These are phyloP conservation scores for Fragilariopsis cylindrus DNA, from an alignment of 108 stramenopile genomes.

Conservation along the genomic window DNA sequence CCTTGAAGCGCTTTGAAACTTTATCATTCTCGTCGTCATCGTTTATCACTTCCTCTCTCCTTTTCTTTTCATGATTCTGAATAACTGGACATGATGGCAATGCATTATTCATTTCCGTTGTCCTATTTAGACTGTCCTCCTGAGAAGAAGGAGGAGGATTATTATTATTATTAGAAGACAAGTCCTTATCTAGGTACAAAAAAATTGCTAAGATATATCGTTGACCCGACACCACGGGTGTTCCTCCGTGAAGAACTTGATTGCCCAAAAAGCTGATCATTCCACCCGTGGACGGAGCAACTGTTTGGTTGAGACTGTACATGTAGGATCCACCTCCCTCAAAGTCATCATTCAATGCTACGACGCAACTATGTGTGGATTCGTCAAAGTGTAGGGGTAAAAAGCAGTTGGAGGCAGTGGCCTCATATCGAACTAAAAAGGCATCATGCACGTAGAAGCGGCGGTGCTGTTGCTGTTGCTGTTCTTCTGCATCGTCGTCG, in stretches of 20 bases:
- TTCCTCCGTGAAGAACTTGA: conserved; percentile 42
- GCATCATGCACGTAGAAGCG: conserved; percentile 84
- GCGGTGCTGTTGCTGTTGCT: background rate
- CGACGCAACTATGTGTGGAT: conserved; percentile 86
- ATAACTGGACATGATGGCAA: background rate
- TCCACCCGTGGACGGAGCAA: conserved; percentile 17
- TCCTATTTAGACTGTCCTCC: background rate
- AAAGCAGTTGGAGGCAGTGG: conserved; percentile 40
- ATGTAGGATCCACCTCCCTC: conserved; percentile 89
- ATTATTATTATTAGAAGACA: background rate
- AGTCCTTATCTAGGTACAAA: conserved; percentile 39
- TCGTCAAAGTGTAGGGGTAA: conserved; percentile 92
- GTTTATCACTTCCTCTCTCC: background rate
- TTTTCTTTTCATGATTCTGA: background rate
- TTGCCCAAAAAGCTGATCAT: conserved; percentile 49
- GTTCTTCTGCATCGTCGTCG: background rate
- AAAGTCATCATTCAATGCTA: conserved; percentile 83
- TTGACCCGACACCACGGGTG: conserved; percentile 33
- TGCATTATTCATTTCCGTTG: background rate
- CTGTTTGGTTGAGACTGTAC: conserved; percentile 20
- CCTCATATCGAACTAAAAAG: conserved; percentile 88
- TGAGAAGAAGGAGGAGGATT: background rate
- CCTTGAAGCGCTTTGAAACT: background rate
- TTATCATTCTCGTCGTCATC: background rate
- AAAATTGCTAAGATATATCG: conserved; percentile 50